Evolutionary conservation across 2,329 filamentous ascomycete species (phyloP).

Genomic region (Pseudogymnoascus sp.): DNA sequence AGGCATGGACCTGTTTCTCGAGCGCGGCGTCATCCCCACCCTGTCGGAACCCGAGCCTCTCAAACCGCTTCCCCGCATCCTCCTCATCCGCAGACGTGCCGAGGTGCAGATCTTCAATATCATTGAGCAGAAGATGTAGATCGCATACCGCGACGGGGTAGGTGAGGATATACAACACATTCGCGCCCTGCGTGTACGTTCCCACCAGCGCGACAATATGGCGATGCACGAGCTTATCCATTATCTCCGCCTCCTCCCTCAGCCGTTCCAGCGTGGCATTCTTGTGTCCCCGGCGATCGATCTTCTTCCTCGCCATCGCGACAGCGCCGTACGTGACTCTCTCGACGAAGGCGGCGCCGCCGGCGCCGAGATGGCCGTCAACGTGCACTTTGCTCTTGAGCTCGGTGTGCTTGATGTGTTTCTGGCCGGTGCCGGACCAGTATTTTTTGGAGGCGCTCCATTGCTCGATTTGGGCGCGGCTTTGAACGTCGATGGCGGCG

Average conservation of each 20-base stretch:
- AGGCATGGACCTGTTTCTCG: conserved; percentile 14
- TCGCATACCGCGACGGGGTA: conserved; percentile 42
- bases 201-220: conserved; percentile 41
- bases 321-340: conserved; percentile 33
- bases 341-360: conserved; percentile 37
- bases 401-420: conserved; percentile 17
- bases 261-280: conserved; percentile 31
- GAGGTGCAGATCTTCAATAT: conserved; percentile 34
- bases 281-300: conserved; percentile 19
- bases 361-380: conserved; percentile 32
- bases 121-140: conserved; percentile 34
- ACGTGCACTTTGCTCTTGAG: conserved; percentile 13
- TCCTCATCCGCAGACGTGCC: conserved; percentile 34
- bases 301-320: conserved; percentile 38
- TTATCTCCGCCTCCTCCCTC: conserved; percentile 38
- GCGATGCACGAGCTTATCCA: conserved; percentile 39
- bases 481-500: conserved; percentile 17
- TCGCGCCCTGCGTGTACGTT: conserved; percentile 34
- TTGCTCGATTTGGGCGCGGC: conserved; percentile 19
- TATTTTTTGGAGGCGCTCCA: conserved; percentile 17
- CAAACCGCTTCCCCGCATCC: conserved; percentile 30
- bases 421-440: conserved; percentile 20
- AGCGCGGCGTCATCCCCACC: conserved; percentile 23
- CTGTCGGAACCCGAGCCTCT: conserved; percentile 31
- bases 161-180: conserved; percentile 37